Conservation (phyloP, 345 rosid genomes). For the Euphorbia lathyris region DNA sequence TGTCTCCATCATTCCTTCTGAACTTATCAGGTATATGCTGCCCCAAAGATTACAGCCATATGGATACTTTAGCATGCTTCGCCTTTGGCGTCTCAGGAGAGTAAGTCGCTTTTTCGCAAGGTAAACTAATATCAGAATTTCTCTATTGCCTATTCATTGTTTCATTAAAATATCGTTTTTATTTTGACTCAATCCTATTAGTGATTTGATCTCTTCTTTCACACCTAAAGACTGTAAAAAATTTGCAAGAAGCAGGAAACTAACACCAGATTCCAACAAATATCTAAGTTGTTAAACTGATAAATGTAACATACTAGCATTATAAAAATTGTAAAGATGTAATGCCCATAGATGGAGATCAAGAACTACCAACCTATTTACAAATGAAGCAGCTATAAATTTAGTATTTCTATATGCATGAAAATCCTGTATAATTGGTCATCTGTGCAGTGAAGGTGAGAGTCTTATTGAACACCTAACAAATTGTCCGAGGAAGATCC, state of each 20-base stretch:
- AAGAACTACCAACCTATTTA: not conserved
- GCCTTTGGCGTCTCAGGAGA: constrained; percentile 92
- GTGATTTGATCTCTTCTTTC: not conserved
- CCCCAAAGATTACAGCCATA: constrained; percentile 49
- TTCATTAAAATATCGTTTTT: not conserved
- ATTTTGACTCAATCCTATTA: not conserved
- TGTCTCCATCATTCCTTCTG: constrained; percentile 73
- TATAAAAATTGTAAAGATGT: not conserved
- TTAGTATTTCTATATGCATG: not conserved
- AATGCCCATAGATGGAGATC: not conserved
- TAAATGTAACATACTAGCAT: not conserved
- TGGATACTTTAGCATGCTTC: constrained; percentile 73
- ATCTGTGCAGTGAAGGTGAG: not conserved
- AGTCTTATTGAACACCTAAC: not conserved
- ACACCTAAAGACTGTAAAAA: not conserved
- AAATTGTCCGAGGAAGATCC: not conserved
- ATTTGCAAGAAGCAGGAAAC: not conserved
- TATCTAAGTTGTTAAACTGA: not conserved
- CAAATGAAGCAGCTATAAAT: not conserved
- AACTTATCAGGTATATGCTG: constrained; percentile 36
- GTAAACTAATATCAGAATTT: constrained; percentile 19
- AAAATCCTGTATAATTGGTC: not conserved
- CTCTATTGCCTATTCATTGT: too few species aligned
- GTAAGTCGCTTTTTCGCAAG: constrained; percentile 62
- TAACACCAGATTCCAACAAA: not conserved